These are phyloP conservation scores for Zopfia rhizophila DNA, from an alignment of 2,329 filamentous ascomycete species.

Conservation along the genomic window DNA sequence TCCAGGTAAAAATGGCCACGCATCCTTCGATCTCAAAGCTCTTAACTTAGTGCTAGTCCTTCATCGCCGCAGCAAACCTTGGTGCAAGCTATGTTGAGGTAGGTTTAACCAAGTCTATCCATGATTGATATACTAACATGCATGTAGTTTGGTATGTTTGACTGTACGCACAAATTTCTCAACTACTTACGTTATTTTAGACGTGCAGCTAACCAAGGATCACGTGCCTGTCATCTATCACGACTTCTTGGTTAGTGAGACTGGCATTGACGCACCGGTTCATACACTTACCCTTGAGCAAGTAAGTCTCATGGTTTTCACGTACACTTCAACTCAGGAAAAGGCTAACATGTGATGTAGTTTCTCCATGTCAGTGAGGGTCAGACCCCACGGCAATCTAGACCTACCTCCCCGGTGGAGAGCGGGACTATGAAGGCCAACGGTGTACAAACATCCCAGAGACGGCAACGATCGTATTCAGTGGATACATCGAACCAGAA, in stretches of 20 bases:
- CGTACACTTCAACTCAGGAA: constrained; percentile 20
- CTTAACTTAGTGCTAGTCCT: constrained; percentile 69
- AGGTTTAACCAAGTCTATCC: constrained; percentile 22
- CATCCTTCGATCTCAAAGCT: constrained; percentile 15
- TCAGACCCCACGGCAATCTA: constrained; percentile 58
- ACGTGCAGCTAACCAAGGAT: constrained; percentile 98
- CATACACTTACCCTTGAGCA: constrained; percentile 95
- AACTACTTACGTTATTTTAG: constrained; percentile 56
- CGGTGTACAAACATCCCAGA: constrained; percentile 25
- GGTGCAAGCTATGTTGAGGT: constrained; percentile 79
- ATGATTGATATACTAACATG: constrained; percentile 18
- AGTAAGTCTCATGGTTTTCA: constrained; percentile 34
- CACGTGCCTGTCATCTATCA: constrained; percentile 98
- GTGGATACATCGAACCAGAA: constrained; percentile 60
- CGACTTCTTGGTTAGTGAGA: constrained; percentile 97
- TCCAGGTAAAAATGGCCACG: too few relatives aligned
- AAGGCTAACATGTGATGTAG: constrained; percentile 2
- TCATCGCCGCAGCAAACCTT: constrained; percentile 94
- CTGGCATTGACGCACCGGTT: constrained; percentile 94
- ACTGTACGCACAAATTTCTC: background rate
- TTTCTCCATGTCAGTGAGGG: constrained; percentile 86
- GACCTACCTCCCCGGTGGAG: constrained; percentile 57
- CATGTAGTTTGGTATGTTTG: constrained; percentile 34
- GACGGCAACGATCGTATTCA: constrained; percentile 67
- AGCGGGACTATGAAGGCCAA: constrained; percentile 23